These are phyloP conservation scores for Neonectria magnoliae DNA, from an alignment of 2,329 filamentous ascomycete species.

Conservation along the genomic window DNA sequence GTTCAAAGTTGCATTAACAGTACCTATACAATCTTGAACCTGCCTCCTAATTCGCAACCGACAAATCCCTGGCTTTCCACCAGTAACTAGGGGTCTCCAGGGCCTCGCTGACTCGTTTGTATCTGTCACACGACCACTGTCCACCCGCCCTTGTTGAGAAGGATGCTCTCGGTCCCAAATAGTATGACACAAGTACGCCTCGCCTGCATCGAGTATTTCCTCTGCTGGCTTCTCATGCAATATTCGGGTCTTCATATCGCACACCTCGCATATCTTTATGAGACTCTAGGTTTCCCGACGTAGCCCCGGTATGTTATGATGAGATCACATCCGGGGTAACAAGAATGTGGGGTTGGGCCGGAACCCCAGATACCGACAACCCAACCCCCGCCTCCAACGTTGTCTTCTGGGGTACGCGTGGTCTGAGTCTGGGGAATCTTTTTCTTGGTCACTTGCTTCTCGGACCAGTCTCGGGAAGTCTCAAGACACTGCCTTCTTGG, in stretches of 20 bases:
- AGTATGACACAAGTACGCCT: background rate
- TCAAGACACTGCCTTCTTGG: background rate
- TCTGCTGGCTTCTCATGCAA: background rate
- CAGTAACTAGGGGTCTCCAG: background rate
- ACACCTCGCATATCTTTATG: slow-evolving; percentile 1
- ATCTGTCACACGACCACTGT: background rate
- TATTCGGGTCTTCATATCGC: background rate
- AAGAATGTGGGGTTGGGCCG: slow-evolving; percentile 34
- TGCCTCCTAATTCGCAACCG: background rate
- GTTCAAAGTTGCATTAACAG: slow-evolving; percentile 11
- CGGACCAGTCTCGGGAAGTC: background rate
- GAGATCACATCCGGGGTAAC: slow-evolving; percentile 34
- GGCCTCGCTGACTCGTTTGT: background rate
- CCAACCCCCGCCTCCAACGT: background rate
- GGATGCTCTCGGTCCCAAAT: background rate
- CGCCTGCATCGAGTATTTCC: background rate
- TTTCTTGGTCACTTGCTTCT: background rate
- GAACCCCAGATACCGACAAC: slow-evolving; percentile 20
- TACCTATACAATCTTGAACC: background rate
- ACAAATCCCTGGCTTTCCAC: background rate
- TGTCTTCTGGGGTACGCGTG: slow-evolving; percentile 16
- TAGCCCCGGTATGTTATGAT: slow-evolving; percentile 20
- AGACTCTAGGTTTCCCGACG: background rate
- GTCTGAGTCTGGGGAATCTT: slow-evolving; percentile 8
- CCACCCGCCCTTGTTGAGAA: background rate